Base-by-base conservation (phyloP, 2,329 filamentous ascomycete genomes). In the Amphichorda felina region DNA sequence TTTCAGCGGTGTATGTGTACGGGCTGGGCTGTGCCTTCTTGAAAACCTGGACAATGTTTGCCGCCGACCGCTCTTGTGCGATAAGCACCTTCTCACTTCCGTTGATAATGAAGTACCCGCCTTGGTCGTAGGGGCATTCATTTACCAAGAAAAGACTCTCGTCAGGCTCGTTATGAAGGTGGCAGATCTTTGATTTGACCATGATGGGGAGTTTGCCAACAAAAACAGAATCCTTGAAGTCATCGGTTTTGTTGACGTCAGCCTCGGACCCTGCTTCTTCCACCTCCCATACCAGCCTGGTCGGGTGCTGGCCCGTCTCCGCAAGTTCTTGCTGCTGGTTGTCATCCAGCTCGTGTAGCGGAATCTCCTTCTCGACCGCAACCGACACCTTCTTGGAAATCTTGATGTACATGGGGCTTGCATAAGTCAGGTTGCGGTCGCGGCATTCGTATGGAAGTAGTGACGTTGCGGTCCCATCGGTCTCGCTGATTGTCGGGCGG, bases 71-170 rank as follows among this genome's bases (percentile, higher is more conserved):
- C 60, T 98, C 91, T 57, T 98, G 91, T 2, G 91, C 91, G 50
- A 98, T 98, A 47, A 98, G 65, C 16, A 98, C 91, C 69, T 98
- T 98, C 56, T 98, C 91, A 59, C 85, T 94, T 30, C 91, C 91
- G 63, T 98, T 98, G 70, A 98, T 98, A 50, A 98, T 86, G 54
- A 98, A 98, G 61, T 98, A 98, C 45, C 91, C 91, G 46, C 91
- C 91, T 53, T 95, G 91, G 52, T 98, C 91, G 57, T 95, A 98
- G 1, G 91, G 91, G 47, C 91, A 98, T 61, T 98, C 91, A 53
- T 94, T 94, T 58, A 93, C 79, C 32, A 83, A 71, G 55, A 94
- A 96, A 2, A 98, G 70, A 34, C 84, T 81, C 36, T 91, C 80
- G 44, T 96, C 89, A 33, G 76, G 75, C 53, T 93, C 75, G 45